Conservation (phyloP, 2,329 filamentous ascomycete genomes). For the Botrytis galanthina region DNA sequence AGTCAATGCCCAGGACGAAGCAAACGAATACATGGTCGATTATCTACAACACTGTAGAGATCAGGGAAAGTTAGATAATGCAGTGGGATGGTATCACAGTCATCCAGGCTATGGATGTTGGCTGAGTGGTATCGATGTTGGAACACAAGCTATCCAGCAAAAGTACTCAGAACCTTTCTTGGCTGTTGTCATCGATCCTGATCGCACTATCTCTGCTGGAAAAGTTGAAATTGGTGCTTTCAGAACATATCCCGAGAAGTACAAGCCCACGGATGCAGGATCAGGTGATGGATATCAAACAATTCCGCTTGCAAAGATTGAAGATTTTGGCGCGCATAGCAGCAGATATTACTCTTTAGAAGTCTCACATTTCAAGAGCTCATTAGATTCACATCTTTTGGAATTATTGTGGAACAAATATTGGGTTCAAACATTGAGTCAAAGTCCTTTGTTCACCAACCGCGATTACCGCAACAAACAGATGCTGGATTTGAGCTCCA, state of each 20-base stretch:
- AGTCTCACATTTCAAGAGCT: constrained; percentile 91
- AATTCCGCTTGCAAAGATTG: constrained; percentile 88
- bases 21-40: constrained; percentile 93
- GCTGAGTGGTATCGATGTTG: constrained; percentile 93
- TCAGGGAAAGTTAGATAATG: constrained; percentile 80
- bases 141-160: constrained; percentile 84
- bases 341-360: constrained; percentile 88
- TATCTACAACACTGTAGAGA: constrained; percentile 77
- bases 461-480: constrained; percentile 91
- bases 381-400: constrained; percentile 80
- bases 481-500: constrained; percentile 81
- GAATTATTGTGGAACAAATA: constrained; percentile 98
- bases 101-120: constrained; percentile 98
- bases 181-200: constrained; percentile 93
- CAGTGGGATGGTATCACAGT: constrained; percentile 96
- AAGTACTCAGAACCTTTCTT: constrained; percentile 85
- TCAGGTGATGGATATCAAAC: constrained; percentile 63
- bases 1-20: constrained; percentile 93
- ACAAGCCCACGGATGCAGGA: constrained; percentile 55
- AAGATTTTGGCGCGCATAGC: constrained; percentile 92
- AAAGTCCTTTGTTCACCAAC: constrained; percentile 86
- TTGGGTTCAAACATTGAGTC: constrained; percentile 93
- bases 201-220: constrained; percentile 89
- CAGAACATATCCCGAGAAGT: constrained; percentile 77
- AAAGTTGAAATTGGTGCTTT: constrained; percentile 97